These are phyloP conservation scores for Fusarium incarnatum DNA, from an alignment of 2,329 filamentous ascomycete genomes.

Conservation along the genomic window DNA sequence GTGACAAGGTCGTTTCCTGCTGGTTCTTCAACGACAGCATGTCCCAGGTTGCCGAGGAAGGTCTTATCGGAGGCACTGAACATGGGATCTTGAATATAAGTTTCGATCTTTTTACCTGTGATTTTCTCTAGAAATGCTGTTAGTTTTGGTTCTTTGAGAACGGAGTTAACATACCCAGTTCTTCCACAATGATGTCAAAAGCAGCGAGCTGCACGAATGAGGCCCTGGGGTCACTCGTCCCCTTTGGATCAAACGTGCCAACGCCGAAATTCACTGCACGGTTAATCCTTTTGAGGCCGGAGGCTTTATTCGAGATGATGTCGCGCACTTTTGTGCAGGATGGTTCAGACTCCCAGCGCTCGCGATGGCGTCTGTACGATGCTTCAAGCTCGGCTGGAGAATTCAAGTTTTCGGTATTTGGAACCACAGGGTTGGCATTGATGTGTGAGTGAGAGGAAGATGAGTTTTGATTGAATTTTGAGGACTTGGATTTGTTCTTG, in stretches of 20 bases:
- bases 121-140: constrained; percentile 33
- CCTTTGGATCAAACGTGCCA: constrained; percentile 65
- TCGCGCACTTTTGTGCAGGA: constrained; percentile 50
- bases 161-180: constrained; percentile 53
- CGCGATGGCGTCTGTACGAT: constrained; percentile 45
- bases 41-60: constrained; percentile 68
- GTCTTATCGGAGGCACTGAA: constrained; percentile 61
- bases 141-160: background rate
- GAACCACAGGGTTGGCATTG: constrained; percentile 14
- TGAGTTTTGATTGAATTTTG: background rate
- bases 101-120: constrained; percentile 51
- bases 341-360: constrained; percentile 46
- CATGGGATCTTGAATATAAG: constrained; percentile 66
- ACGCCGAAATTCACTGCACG: constrained; percentile 66
- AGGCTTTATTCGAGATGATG: constrained; percentile 48
- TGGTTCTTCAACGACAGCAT: constrained; percentile 63
- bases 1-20: constrained; percentile 63
- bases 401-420: constrained; percentile 30
- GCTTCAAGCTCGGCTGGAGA: constrained; percentile 47
- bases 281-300: constrained; percentile 20
- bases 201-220: constrained; percentile 66
- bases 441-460: constrained; percentile 2
- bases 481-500: constrained; percentile 16
- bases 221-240: constrained; percentile 59
- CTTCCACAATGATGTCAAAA: constrained; percentile 61